Evolutionary conservation across 2,329 filamentous ascomycete genomes (phyloP).

Genomic region (Aureobasidium sp.): DNA sequence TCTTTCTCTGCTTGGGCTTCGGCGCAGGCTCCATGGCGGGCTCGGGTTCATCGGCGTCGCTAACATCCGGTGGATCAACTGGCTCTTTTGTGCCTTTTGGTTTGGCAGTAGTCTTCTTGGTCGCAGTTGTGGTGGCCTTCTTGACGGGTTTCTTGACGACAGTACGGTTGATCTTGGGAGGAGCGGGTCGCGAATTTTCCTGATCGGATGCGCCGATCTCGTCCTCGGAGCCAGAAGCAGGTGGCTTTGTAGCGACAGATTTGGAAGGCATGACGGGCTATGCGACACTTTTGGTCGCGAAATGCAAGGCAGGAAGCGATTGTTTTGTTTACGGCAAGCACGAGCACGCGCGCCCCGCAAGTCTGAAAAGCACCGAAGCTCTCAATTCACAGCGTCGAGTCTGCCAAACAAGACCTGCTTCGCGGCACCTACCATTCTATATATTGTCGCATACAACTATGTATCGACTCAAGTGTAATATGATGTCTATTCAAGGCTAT

Average conservation of each 20-base stretch:
- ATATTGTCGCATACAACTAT: too few species aligned
- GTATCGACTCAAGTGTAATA: too few species aligned
- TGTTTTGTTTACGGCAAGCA: conserved; percentile 11
- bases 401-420: background rate
- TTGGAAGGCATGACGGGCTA: conserved; percentile 5
- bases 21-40: conserved; percentile 28
- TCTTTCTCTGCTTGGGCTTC: conserved; percentile 20
- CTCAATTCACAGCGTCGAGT: background rate
- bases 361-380: background rate
- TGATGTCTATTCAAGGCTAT: too few species aligned
- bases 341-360: conserved; percentile 4
- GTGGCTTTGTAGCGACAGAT: conserved; percentile 9
- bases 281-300: background rate
- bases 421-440: background rate
- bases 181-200: background rate
- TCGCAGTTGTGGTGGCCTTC: conserved; percentile 23
- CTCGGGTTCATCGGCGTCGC: conserved; percentile 34
- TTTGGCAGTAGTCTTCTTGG: conserved; percentile 31
- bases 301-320: background rate
- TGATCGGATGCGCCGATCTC: conserved; percentile 10
- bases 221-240: conserved; percentile 9
- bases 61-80: conserved; percentile 31
- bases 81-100: conserved; percentile 33
- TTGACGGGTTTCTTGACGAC: conserved; percentile 24
- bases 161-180: conserved; percentile 17